Evolutionary conservation across 306 rosid species (phyloP), one percentile per base, ranked within the genome.

Genomic region (Fagus crenata): DNA sequence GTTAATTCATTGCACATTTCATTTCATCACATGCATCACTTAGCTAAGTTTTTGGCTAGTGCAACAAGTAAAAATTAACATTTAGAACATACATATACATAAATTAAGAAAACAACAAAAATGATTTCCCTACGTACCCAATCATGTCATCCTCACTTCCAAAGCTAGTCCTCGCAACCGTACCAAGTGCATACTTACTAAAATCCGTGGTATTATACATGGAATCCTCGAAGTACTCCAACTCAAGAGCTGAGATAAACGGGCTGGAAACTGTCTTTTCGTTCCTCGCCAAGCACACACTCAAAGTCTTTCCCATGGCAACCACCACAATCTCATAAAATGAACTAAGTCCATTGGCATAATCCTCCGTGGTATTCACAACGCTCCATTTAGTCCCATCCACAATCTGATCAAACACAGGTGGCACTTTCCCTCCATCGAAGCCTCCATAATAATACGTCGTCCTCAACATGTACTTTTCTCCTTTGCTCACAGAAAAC

Each of bases 351-450:
- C 92, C 97, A 5, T 88, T 83, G 75, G 85, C 84, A 73, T 67
- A 88, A 53, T 94, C 98, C 36, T 87, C 89, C 1, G 96, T 82
- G 22, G 98, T 94, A 76, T 94, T 87, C 4, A 94, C 91, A 4
- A 64, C 39, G 67, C 91, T 83, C 96, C 95, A 90, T 72, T 64
- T 80, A 0, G 97, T 94, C 81, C 98, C 98, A 6, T 88, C 95
- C 22, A 94, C 84, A 17, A 94, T 89, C 82, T 90, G 98, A 54
- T 94, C 95, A 7, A 94, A 94, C 58, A 94, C 93, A 5, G 98
- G 96, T 0, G 98, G 98, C 70, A 75, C 78, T 3, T 82, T 75
- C 58, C 89, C 88, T 35, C 93, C 98, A 63, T 94, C 96, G 75
- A 83, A 90, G 32, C 84, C 83, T 8, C 98, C 98, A 71, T 92